Conservation (phyloP, 2,329 filamentous ascomycete genomes). For the Monosporascus ibericus region DNA sequence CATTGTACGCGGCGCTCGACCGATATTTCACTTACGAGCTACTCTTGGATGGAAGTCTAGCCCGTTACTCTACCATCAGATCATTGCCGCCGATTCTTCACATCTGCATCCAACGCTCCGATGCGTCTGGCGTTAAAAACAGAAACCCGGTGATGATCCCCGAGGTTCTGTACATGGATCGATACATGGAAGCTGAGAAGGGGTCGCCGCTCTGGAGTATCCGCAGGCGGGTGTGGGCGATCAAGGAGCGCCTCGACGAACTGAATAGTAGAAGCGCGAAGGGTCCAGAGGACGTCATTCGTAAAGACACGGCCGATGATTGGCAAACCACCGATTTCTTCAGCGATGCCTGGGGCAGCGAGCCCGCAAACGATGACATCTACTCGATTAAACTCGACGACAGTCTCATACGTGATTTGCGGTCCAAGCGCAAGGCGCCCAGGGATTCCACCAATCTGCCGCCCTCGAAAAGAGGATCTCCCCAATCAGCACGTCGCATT, state of each 20-base stretch:
- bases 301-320: not conserved
- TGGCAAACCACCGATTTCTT: slow-evolving; percentile 1
- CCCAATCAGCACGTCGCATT: not conserved
- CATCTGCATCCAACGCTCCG: slow-evolving; percentile 79
- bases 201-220: slow-evolving; percentile 56
- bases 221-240: slow-evolving; percentile 67
- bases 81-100: slow-evolving; percentile 80
- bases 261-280: slow-evolving; percentile 7
- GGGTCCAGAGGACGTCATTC: slow-evolving; percentile 2
- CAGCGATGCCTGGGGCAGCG: not conserved
- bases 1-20: slow-evolving; percentile 80
- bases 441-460: slow-evolving; percentile 1
- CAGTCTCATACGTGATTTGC: slow-evolving; percentile 9
- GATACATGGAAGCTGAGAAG: slow-evolving; percentile 68
- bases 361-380: not conserved
- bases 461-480: slow-evolving; percentile 7
- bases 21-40: slow-evolving; percentile 77
- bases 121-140: slow-evolving; percentile 69
- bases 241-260: slow-evolving; percentile 57
- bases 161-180: slow-evolving; percentile 77
- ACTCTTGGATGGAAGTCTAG: slow-evolving; percentile 58
- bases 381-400: slow-evolving; percentile 4
- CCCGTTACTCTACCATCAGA: slow-evolving; percentile 64
- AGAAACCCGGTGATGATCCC: slow-evolving; percentile 73
- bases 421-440: slow-evolving; percentile 7